Evolutionary conservation across 2,329 filamentous ascomycete genomes (phyloP).

Genomic region (Talaromyces marneffei): DNA sequence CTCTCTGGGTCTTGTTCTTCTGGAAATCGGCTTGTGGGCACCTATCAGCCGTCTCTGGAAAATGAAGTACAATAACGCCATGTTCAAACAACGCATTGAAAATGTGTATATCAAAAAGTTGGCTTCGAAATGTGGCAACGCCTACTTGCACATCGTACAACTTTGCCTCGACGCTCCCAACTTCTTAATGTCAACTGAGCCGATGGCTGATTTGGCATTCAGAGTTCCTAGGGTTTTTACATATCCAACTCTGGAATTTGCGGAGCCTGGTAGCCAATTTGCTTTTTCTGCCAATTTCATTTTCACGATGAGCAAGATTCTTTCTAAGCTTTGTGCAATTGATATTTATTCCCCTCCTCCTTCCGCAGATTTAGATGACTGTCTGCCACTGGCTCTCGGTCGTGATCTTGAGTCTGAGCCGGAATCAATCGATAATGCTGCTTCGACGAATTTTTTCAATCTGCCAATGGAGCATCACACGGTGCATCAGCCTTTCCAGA

Average conservation of each 20-base stretch:
- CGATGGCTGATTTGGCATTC: slow-evolving; percentile 37
- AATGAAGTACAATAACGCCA: slow-evolving; percentile 55
- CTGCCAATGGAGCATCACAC: slow-evolving; percentile 12
- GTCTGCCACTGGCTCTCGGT: slow-evolving; percentile 36
- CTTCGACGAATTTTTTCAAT: background rate
- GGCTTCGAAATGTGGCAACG: slow-evolving; percentile 57
- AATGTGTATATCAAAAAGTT: slow-evolving; percentile 58
- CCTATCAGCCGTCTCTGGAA: slow-evolving; percentile 60
- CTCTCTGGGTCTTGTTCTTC: slow-evolving; percentile 54
- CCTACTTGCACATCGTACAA: slow-evolving; percentile 58
- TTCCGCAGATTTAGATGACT: slow-evolving; percentile 38
- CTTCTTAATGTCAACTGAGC: slow-evolving; percentile 38
- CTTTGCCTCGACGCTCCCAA: slow-evolving; percentile 57
- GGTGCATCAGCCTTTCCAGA: slow-evolving; percentile 17
- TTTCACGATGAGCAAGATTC: slow-evolving; percentile 38
- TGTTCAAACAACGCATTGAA: slow-evolving; percentile 60
- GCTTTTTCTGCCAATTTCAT: slow-evolving; percentile 42
- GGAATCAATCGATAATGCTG: slow-evolving; percentile 15
- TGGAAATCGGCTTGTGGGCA: slow-evolving; percentile 61
- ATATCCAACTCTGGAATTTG: slow-evolving; percentile 40
- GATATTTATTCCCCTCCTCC: slow-evolving; percentile 38
- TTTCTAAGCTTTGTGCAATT: slow-evolving; percentile 38
- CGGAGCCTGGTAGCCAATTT: slow-evolving; percentile 35
- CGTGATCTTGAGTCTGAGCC: slow-evolving; percentile 27
- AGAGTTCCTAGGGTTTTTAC: slow-evolving; percentile 37